Conservation (phyloP, 345 rosid species). For the Crucihimalaya himalaica region DNA sequence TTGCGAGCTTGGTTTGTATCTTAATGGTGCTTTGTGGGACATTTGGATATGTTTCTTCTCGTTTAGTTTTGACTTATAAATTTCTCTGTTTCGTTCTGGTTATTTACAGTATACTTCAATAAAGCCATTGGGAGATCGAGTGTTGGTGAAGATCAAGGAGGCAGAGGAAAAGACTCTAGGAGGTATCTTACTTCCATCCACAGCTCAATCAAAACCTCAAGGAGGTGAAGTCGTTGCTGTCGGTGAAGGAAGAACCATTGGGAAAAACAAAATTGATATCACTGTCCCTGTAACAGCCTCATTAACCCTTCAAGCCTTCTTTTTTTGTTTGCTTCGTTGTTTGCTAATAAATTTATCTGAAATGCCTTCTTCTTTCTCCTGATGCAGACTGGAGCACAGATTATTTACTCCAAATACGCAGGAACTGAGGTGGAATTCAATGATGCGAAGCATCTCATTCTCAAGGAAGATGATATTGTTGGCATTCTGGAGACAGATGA, state of each 20-base stretch:
- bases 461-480: conserved; percentile 92
- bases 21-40: background rate
- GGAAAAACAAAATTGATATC: conserved; percentile 58
- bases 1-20: background rate
- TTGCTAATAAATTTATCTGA: background rate
- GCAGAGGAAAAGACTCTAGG: conserved; percentile 82
- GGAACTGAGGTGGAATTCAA: conserved; percentile 89
- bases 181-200: conserved; percentile 79
- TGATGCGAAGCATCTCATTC: conserved; percentile 74
- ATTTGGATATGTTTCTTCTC: background rate
- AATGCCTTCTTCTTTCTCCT: background rate
- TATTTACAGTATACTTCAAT: conserved; percentile 66
- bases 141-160: conserved; percentile 82
- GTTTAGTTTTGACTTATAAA: background rate
- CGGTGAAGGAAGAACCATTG: conserved; percentile 82
- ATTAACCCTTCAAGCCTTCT: background rate
- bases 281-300: conserved; percentile 52
- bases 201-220: conserved; percentile 88
- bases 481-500: conserved; percentile 94
- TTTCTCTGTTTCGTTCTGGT: background rate
- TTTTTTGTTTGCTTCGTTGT: background rate
- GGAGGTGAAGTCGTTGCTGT: conserved; percentile 92
- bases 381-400: conserved; percentile 71
- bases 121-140: conserved; percentile 86
- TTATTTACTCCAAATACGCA: conserved; percentile 84